Conservation (phyloP, 169 alveolate species). For the Babesia gibsoni region DNA sequence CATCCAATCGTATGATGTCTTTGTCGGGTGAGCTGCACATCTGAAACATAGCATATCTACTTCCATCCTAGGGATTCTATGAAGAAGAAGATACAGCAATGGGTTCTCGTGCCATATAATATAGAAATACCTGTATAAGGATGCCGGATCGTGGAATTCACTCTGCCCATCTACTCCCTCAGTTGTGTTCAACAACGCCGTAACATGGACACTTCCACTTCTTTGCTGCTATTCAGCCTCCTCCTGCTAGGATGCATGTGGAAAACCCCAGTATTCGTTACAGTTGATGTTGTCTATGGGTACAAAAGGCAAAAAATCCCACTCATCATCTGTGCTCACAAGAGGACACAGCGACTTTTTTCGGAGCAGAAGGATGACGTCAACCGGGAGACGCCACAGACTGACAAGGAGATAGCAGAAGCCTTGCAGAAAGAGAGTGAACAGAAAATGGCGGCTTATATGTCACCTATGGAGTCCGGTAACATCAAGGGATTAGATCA, state of each 20-base stretch:
- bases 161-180: too few relatives aligned
- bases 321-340: not conserved
- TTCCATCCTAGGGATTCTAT: not conserved
- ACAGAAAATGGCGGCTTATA: constrained; percentile 25
- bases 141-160: too few relatives aligned
- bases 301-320: not conserved
- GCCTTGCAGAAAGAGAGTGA: constrained; percentile 8
- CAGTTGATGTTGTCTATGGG: not conserved
- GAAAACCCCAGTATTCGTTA: not conserved
- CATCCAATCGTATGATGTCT: too few relatives aligned
- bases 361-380: not conserved
- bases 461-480: constrained; percentile 46
- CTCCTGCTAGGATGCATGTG: not conserved
- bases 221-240: not conserved
- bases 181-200: too few relatives aligned
- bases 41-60: not conserved
- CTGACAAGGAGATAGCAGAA: constrained; percentile 30
- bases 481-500: constrained; percentile 19
- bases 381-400: not conserved
- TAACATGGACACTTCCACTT: not conserved
- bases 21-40: too few relatives aligned
- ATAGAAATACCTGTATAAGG: too few relatives aligned
- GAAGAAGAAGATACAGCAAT: not conserved
- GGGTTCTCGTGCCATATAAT: not conserved
- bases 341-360: not conserved